Evolutionary conservation across 495 filamentous ascomycete genomes (phyloP).

Genomic region (Apiosordaria backusii): DNA sequence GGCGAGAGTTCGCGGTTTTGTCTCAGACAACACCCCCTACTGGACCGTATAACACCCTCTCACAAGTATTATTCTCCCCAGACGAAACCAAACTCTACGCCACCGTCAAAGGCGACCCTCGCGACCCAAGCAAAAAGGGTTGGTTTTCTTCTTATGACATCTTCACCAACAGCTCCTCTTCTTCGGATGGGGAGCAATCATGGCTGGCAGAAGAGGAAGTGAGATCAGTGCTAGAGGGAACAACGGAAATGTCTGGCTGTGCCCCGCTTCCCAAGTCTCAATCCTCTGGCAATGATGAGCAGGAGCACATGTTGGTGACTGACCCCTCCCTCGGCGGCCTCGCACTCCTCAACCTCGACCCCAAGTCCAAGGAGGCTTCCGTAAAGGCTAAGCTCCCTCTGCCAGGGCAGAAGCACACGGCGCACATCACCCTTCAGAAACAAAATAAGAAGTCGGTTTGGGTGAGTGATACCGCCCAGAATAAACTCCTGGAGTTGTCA

Average conservation of each 20-base stretch:
- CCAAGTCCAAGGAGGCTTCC: conserved; percentile 9
- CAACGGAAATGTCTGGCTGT: conserved; percentile 54
- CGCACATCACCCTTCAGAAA: conserved; percentile 51
- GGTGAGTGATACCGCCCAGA: too few species aligned
- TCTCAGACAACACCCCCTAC: conserved; percentile 52
- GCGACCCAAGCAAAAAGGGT: conserved; percentile 49
- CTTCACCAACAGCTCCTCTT: neutral
- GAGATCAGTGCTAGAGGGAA: conserved; percentile 30
- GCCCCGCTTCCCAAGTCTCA: conserved; percentile 38
- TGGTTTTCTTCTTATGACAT: conserved; percentile 50
- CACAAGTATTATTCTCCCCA: conserved; percentile 53
- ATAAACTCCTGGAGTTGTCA: too few species aligned
- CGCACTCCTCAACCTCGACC: conserved; percentile 31
- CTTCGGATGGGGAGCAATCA: conserved; percentile 14
- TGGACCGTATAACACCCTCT: conserved; percentile 53
- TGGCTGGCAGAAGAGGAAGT: neutral
- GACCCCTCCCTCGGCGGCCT: conserved; percentile 55
- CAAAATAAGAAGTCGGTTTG: conserved; percentile 49
- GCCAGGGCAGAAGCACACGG: conserved; percentile 50
- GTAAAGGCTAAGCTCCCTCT: conserved; percentile 35
- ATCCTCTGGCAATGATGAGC: too few species aligned
- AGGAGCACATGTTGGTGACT: conserved; percentile 50
- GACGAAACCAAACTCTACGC: conserved; percentile 50
- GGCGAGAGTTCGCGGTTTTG: too few species aligned
- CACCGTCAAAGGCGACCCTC: conserved; percentile 56